Conservation (phyloP, 176 grass and related monocot genomes). For the Sorghum bicolor region Sorghum_bicolor_NCBIv3 NC_012870.2:71708001-71708500, state of each 20-base stretch:
- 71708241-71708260: neutral
- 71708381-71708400: neutral
- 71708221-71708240: no score
- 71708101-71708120: slow-evolving; percentile 7
- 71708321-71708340: neutral
- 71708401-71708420: neutral
- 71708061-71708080: slow-evolving; percentile 1
- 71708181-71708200: neutral
- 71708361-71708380: neutral
- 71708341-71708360: neutral
- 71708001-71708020: slow-evolving; percentile 4
- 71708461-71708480: neutral
- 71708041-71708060: neutral
- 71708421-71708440: neutral
- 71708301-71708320: neutral
- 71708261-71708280: neutral
- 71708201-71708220: neutral
- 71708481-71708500: neutral
- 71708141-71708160: neutral
- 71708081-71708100: neutral
- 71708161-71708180: neutral
- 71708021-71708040: slow-evolving; percentile 23
- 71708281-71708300: neutral
- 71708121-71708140: neutral
- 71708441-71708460: neutral